Conservation (phyloP, 2,329 filamentous ascomycete species). For the Alternaria triticina region DNA sequence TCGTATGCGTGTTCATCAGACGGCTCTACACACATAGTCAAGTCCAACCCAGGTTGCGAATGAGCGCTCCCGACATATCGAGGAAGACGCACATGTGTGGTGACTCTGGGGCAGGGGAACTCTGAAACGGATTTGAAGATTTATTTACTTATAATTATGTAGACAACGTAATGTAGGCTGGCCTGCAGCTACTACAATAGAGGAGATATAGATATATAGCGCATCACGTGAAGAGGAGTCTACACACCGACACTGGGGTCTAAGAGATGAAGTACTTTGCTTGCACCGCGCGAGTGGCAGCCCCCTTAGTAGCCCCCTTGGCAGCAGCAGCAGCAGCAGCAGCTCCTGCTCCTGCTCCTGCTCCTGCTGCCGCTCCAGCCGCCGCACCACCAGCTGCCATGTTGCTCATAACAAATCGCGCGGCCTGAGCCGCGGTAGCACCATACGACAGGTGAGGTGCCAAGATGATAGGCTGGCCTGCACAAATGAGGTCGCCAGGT, state of each 20-base stretch:
- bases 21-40: neutral
- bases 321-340: neutral
- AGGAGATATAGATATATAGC: neutral
- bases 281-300: neutral
- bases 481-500: slow-evolving; percentile 44
- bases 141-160: neutral
- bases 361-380: neutral
- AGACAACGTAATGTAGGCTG: neutral
- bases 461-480: slow-evolving; percentile 36
- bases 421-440: slow-evolving; percentile 38
- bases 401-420: slow-evolving; percentile 37
- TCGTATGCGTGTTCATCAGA: neutral
- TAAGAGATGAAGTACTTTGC: slow-evolving; percentile 8
- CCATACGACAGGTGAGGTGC: slow-evolving; percentile 46
- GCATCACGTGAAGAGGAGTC: neutral
- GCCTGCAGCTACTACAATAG: neutral
- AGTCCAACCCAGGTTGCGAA: neutral
- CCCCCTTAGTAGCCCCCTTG: neutral
- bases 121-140: neutral
- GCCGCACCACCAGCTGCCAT: slow-evolving; percentile 14
- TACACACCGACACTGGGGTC: neutral
- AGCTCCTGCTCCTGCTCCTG: neutral
- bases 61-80: neutral
- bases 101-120: neutral
- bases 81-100: neutral